Base-by-base conservation (phyloP, 306 rosid genomes). In the Dryas drummondii region DNA sequence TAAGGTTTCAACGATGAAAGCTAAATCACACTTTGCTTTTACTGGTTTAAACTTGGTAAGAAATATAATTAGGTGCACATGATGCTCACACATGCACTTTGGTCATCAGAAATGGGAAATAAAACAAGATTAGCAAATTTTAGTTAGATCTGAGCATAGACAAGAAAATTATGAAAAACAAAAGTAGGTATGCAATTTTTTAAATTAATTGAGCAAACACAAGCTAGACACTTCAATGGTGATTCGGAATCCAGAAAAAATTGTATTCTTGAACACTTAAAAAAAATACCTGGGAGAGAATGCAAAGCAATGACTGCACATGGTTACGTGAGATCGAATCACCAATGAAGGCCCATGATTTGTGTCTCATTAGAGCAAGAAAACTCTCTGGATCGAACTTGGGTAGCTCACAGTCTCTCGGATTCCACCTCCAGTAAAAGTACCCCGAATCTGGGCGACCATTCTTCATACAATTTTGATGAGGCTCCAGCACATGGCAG, bases 271-370 rank as follows among this genome's bases (percentile, higher is more conserved):
- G 42, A 26, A 32, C 37, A 32, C 60, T 14, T 42, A 16, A 7
- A 16, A 61, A 61, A 68, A 45, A 47, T 82, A 91, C 96, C 91
- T 89, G 83, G n/a, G 92, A 89, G 79, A 93, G 97, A 75, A 84
- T 86, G 81, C 97, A 88, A 12, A 93, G 86, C 59, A 91, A 77
- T 2, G 98, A 91, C 70, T 91, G 97, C 6, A 87, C 91, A 62
- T 91, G 97, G 81, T 93, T 93, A 9, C 92, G 88, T 8, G 91
- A 88, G 63, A 94, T 94, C 77, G 98, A 94, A 84, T 90, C 97
- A 2, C 97, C 96, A 9, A 90, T 67, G 72, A 94, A 94, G 10
- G 88, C 91, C 90, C 85, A 89, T 62, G 86, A 83, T 77, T 82
- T 90, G 68, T 84, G 60, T 78, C 85, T 89, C 97, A 91, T 91